Conservation (phyloP, 495 filamentous ascomycete genomes). For the Penicillium tannophilum region DNA sequence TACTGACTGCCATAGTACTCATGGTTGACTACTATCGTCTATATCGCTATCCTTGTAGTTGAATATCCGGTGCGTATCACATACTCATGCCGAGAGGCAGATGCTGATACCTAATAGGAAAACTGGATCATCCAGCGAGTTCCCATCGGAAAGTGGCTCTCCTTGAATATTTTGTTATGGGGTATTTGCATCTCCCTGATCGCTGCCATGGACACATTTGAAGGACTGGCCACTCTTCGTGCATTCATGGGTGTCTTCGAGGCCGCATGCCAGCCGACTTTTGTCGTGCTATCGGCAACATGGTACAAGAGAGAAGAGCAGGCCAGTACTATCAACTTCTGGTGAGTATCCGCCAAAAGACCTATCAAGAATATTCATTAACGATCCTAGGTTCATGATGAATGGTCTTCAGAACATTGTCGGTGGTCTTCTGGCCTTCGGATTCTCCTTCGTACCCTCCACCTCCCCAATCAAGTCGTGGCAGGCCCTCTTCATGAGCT, state of each 20-base stretch:
- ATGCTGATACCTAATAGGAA: constrained; percentile 4
- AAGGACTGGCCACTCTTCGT: constrained; percentile 54
- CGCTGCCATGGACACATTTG: constrained; percentile 58
- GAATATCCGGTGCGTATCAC: constrained; percentile 47
- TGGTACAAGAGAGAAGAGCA: constrained; percentile 72
- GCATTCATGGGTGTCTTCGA: constrained; percentile 68
- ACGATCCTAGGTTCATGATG: constrained; percentile 56
- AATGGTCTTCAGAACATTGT: constrained; percentile 59
- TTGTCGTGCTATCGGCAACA: constrained; percentile 61
- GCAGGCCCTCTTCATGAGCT: constrained; percentile 59
- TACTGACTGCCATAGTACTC: constrained; percentile 37
- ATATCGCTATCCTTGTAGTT: constrained; percentile 51
- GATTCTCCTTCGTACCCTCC: constrained; percentile 51
- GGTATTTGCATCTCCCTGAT: constrained; percentile 55
- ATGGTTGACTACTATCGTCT: constrained; percentile 54
- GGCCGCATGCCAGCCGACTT: constrained; percentile 60
- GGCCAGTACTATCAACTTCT: constrained; percentile 61
- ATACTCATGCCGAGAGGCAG: not conserved
- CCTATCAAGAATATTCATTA: constrained; percentile 2
- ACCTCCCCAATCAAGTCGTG: constrained; percentile 47
- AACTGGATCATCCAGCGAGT: constrained; percentile 59
- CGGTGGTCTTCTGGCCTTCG: constrained; percentile 57
- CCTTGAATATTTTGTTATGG: constrained; percentile 62
- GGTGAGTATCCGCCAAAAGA: constrained; percentile 37
- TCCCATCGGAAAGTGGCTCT: constrained; percentile 61